Evolutionary conservation across 345 rosid genomes (phyloP).

Genomic region (Dovyalis caffra): DNA sequence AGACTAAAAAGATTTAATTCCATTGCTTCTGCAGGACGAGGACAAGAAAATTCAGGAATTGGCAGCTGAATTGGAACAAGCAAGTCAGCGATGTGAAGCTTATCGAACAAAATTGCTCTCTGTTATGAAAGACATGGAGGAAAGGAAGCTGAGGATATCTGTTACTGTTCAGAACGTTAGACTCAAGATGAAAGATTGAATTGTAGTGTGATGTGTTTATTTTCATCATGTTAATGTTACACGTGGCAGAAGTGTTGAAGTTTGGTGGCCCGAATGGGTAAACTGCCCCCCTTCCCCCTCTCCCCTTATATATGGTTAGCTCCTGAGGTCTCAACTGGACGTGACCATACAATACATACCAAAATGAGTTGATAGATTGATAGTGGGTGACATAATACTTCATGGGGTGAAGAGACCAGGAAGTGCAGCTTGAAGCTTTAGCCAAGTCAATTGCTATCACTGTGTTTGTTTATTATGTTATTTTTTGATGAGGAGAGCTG

Average conservation of each 20-base stretch:
- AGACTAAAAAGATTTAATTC: not conserved
- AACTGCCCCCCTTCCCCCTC: not conserved
- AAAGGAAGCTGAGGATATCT: slow-evolving; percentile 71
- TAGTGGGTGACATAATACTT: no score
- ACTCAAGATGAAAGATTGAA: slow-evolving; percentile 72
- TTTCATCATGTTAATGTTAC: not conserved
- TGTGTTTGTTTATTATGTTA: no score
- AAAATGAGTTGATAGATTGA: not conserved
- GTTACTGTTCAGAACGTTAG: slow-evolving; percentile 83
- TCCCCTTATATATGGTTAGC: not conserved
- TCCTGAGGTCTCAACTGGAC: not conserved
- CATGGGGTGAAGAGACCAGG: no score
- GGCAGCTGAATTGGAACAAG: slow-evolving; percentile 58
- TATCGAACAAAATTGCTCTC: slow-evolving; percentile 63
- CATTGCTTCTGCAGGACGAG: slow-evolving; percentile 44
- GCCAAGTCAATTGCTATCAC: no score
- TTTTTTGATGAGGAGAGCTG: not conserved
- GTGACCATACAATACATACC: not conserved
- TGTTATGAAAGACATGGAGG: slow-evolving; percentile 86
- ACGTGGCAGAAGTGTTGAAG: not conserved
- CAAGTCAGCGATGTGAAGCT: slow-evolving; percentile 64
- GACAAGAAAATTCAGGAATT: slow-evolving; percentile 61
- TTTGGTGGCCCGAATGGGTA: not conserved
- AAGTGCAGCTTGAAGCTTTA: not conserved
- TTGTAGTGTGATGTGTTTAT: not conserved